Conservation (phyloP, 192 early-diverging fungal genomes). For the Entophlyctis helioformis region DNA sequence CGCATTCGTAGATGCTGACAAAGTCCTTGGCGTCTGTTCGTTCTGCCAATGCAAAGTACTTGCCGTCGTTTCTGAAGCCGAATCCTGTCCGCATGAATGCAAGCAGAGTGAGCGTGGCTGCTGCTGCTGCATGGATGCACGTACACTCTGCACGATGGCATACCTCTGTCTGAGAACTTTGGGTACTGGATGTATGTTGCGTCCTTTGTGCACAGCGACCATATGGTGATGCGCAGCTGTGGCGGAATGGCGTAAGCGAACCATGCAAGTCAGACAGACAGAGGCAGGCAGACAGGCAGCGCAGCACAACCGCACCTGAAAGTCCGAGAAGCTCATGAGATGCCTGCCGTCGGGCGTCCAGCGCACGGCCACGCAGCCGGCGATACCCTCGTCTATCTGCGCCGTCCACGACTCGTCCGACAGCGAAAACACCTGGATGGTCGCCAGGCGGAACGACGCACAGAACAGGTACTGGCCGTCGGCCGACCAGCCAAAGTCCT, state of each 20-base stretch:
- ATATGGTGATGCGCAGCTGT: constrained; percentile 52
- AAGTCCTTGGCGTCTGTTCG: constrained; percentile 51
- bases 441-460: constrained; percentile 28
- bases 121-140: too few species aligned
- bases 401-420: constrained; percentile 42
- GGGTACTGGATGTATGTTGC: constrained; percentile 55
- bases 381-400: constrained; percentile 37
- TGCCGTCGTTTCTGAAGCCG: constrained; percentile 44
- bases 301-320: constrained; percentile 25
- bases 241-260: constrained; percentile 3
- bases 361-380: constrained; percentile 25
- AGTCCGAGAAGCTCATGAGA: constrained; percentile 36
- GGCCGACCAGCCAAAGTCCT: constrained; percentile 52
- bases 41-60: constrained; percentile 50
- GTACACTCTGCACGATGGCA: too few species aligned
- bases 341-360: constrained; percentile 42
- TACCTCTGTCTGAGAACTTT: constrained; percentile 49
- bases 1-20: constrained; percentile 49
- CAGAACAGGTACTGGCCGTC: constrained; percentile 48
- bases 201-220: constrained; percentile 45
- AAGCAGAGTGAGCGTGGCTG: too few species aligned
- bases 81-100: constrained; percentile 21
- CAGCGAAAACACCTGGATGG: constrained; percentile 45
- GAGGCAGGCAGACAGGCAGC: too few species aligned
- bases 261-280: constrained; percentile 2